Evolutionary conservation across 192 early-diverging fungal genomes (phyloP).

Genomic region (Chytriomyces hyalinus): DNA sequence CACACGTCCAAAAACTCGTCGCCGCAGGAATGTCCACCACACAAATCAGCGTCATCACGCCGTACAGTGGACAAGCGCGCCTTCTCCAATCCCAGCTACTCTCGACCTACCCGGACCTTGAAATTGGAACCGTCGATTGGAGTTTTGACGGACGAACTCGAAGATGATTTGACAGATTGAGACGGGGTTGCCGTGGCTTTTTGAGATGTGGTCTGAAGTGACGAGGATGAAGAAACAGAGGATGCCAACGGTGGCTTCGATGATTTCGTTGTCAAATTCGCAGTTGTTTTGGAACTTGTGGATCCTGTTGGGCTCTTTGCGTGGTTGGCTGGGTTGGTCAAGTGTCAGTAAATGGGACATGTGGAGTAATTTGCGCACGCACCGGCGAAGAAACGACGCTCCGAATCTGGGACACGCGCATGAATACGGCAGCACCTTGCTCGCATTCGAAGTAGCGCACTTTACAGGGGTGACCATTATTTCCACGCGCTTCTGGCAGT

Average conservation of each 20-base stretch:
- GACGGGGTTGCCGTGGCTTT: not conserved
- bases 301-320: no score
- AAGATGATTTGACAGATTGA: not conserved
- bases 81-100: constrained; percentile 23
- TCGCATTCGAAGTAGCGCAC: constrained; percentile 53
- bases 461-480: no score
- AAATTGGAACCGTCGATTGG: constrained; percentile 34
- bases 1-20: constrained; percentile 69
- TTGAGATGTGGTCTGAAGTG: not conserved
- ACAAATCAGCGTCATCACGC: constrained; percentile 86
- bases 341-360: not conserved
- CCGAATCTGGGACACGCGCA: constrained; percentile 22
- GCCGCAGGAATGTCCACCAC: constrained; percentile 62
- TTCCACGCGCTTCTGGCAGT: no score
- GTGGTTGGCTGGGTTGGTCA: not conserved
- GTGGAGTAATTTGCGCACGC: not conserved
- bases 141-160: not conserved
- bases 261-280: not conserved
- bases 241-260: not conserved
- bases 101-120: constrained; percentile 3
- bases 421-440: constrained; percentile 47
- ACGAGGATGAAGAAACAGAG: no score
- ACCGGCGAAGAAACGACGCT: not conserved
- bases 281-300: not conserved
- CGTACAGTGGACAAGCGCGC: constrained; percentile 82